Conservation (phyloP, 192 early-diverging fungal genomes). For the Pilaira anomala region DNA sequence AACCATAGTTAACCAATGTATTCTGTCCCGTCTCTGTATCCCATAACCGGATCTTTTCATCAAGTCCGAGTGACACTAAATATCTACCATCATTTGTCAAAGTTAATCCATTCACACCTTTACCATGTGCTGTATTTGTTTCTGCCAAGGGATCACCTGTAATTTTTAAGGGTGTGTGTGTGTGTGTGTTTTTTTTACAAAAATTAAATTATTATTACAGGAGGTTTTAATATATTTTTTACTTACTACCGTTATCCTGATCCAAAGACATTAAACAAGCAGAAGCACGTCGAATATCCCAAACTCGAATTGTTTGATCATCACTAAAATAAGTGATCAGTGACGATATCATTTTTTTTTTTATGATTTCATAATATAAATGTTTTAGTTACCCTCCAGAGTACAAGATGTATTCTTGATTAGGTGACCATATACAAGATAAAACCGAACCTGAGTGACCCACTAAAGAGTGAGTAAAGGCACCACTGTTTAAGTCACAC, state of each 20-base stretch:
- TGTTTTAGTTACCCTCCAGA: constrained; percentile 58
- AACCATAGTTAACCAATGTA: constrained; percentile 47
- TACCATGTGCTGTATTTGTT: constrained; percentile 51
- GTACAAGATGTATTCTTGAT: constrained; percentile 64
- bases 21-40: constrained; percentile 53
- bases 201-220: no score
- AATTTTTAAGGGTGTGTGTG: constrained; percentile 2
- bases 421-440: constrained; percentile 73
- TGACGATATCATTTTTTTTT: constrained; percentile 3
- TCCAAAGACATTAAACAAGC: constrained; percentile 62
- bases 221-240: background rate
- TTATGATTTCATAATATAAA: no score
- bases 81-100: constrained; percentile 61
- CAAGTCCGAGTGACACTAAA: constrained; percentile 58
- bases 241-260: constrained; percentile 47
- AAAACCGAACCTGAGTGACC: constrained; percentile 62
- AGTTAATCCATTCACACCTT: constrained; percentile 59
- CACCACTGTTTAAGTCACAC: constrained; percentile 73
- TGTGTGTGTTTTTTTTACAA: constrained; percentile 1
- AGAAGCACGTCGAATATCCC: constrained; percentile 82
- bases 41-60: constrained; percentile 66
- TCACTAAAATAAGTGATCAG: constrained; percentile 33
- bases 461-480: constrained; percentile 48
- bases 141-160: constrained; percentile 26
- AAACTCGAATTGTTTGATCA: constrained; percentile 68